A percentile compares a stretch with the other conserved stretches of the same genome.
phyloP scores from a whole-genome alignment of 768 basidiomycete species.

The Clitopilus passeckerianus region DNA sequence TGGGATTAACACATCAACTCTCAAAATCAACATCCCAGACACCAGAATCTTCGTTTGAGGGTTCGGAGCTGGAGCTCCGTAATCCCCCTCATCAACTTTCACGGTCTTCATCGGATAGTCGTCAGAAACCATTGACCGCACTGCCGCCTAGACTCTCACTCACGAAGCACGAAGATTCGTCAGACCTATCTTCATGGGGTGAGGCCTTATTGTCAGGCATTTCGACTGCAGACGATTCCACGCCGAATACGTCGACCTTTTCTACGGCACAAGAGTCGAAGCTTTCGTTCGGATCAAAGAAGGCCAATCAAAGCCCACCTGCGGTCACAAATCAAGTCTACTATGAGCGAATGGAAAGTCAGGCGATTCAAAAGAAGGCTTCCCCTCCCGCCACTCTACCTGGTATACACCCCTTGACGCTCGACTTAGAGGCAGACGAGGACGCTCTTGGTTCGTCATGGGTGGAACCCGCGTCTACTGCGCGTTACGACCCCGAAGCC shows the following conservation, averaged over 20 bases:
- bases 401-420: slow-evolving; percentile 4
- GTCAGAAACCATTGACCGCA: slow-evolving; percentile 20
- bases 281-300: background rate
- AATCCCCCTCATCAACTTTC: background rate
- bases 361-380: slow-evolving; percentile 8
- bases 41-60: slow-evolving; percentile 2
- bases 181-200: slow-evolving; percentile 49
- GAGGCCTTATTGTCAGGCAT: slow-evolving; percentile 50
- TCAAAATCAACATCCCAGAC: background rate
- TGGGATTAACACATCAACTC: no score
- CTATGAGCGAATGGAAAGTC: background rate
- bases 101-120: slow-evolving; percentile 3
- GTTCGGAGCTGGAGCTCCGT: background rate
- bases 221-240: slow-evolving; percentile 17
- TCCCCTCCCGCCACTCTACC: background rate
- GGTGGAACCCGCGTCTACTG: slow-evolving; percentile 2
- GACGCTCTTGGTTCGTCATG: slow-evolving; percentile 9
- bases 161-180: slow-evolving; percentile 36
- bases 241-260: slow-evolving; percentile 9
- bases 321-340: background rate
- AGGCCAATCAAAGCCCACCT: background rate
- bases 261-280: slow-evolving; percentile 10
- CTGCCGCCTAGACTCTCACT: slow-evolving; percentile 53
- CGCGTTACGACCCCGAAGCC: background rate
- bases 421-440: slow-evolving; percentile 8